These are phyloP conservation scores for Boeremia lycopersici DNA, from an alignment of 2,329 filamentous ascomycete genomes.

Conservation along the genomic window DNA sequence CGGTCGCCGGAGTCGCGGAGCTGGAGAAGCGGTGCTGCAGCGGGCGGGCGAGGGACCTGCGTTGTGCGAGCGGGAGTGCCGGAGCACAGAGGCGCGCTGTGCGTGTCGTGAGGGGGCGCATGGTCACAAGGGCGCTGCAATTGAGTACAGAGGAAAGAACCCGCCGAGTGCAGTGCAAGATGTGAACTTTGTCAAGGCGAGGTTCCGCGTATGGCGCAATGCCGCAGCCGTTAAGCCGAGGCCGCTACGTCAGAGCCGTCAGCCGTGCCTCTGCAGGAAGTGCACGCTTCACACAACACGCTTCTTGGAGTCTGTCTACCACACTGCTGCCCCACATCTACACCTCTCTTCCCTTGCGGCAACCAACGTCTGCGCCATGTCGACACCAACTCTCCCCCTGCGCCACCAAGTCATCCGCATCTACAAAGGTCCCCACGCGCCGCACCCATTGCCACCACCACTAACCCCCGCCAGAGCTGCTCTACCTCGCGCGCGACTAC, in stretches of 20 bases:
- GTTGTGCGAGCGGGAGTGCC: slow-evolving; percentile 3
- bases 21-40: slow-evolving; percentile 9
- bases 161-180: background rate
- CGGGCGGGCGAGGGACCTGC: slow-evolving; percentile 1
- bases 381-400: slow-evolving; percentile 61
- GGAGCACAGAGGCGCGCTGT: slow-evolving; percentile 19
- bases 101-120: slow-evolving; percentile 26
- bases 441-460: too few species aligned
- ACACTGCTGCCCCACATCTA: too few species aligned
- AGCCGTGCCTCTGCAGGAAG: too few species aligned
- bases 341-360: too few species aligned
- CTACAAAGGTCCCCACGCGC: slow-evolving; percentile 73
- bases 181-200: background rate
- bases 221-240: slow-evolving; percentile 18
- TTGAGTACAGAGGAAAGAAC: background rate
- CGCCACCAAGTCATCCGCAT: slow-evolving; percentile 80
- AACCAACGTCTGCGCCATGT: slow-evolving; percentile 20
- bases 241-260: background rate
- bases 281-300: too few species aligned
- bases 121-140: background rate
- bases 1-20: slow-evolving; percentile 30
- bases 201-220: slow-evolving; percentile 13
- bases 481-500: slow-evolving; percentile 84
- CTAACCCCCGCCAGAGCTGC: slow-evolving; percentile 65
- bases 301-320: background rate